phyloP scores from a whole-genome alignment of 805 yeast genomes.

The Cyberlindnera saturnus region DNA sequence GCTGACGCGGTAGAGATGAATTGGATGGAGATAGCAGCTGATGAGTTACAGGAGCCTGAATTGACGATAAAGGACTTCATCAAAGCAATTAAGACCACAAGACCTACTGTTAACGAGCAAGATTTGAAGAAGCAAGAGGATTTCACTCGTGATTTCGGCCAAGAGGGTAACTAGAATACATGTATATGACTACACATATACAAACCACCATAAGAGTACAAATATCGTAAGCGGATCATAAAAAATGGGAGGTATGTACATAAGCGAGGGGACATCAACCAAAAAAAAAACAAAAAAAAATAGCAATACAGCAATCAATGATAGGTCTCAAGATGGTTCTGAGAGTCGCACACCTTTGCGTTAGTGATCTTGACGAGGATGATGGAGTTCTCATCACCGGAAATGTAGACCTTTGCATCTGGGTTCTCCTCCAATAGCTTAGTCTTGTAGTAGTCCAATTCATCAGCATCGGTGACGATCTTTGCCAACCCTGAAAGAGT shows the following conservation, averaged over 20 bases:
- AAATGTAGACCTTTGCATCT: slow-evolving; percentile 63
- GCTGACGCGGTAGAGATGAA: slow-evolving; percentile 76
- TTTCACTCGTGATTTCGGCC: slow-evolving; percentile 93
- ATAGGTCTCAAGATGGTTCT: slow-evolving; percentile 39
- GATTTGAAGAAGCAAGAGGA: slow-evolving; percentile 80
- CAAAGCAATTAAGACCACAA: slow-evolving; percentile 82
- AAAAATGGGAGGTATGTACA: too few relatives aligned
- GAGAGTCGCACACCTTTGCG: slow-evolving; percentile 76
- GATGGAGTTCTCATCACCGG: slow-evolving; percentile 57
- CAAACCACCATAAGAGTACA: not conserved
- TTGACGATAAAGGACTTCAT: slow-evolving; percentile 87
- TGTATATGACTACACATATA: not conserved
- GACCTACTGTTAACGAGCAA: slow-evolving; percentile 89
- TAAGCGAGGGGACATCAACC: too few relatives aligned
- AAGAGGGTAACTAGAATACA: slow-evolving; percentile 71
- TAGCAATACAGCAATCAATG: not conserved
- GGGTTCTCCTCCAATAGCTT: slow-evolving; percentile 58
- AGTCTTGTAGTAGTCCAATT: slow-evolving; percentile 54
- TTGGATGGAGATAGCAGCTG: slow-evolving; percentile 89
- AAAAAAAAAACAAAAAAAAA: too few relatives aligned
- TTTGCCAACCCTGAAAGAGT: slow-evolving; percentile 71
- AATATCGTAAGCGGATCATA: too few relatives aligned
- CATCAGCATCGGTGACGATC: slow-evolving; percentile 42
- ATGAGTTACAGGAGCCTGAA: slow-evolving; percentile 85
- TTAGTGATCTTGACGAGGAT: slow-evolving; percentile 57